Base-by-base conservation (phyloP, 1,139 yeast genomes). In the Kluyveromyces sp. region DNA sequence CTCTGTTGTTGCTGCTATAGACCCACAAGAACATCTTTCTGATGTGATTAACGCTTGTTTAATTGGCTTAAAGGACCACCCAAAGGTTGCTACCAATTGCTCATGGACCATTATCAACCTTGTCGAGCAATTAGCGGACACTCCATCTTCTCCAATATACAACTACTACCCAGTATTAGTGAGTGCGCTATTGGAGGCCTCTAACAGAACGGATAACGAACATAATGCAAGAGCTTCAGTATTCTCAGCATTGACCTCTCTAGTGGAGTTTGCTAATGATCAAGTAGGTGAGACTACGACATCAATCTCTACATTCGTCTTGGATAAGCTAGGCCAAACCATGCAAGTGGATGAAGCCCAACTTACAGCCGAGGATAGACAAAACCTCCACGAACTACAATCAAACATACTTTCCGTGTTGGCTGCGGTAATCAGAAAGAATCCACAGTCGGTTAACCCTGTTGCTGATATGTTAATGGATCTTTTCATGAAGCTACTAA, bases 41-140 rank as follows among this genome's bases (percentile, higher is more conserved):
- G 72, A 72, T 41, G 79, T 92, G 46, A 70, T 92, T 50, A 74
- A 77, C 48, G 94, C 96, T 0, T 75, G 92, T 51, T 68, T 83
- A 39, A 66, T 73, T 39, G 98, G 98, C 15, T 74, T 92, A 54
- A 78, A 75, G 54, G 97, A 90, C 65, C 95, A 88, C 65, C 89
- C 97, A 41, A 87, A 85, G 67, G 96, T 92, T 32, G 79, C 92
- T 4, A 87, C 96, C 32, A 92, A 94, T 71, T 89, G 97, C 69
- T 88, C 97, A 67, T 92, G 98, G 98, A 83, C 97, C 3, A 75
- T 92, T 51, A 92, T 92, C 71, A 92, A 92, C 65, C 73, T 92
- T 55, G 78, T 86, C 39, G 97, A 92, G 66, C 96, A 89, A 65
- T 70, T 90, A 51, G 83, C 82, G 46, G 82, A 81, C 8, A 72